Evolutionary conservation across 768 basidiomycete genomes (phyloP).

Genomic region (Gymnopilus dilepis): DNA sequence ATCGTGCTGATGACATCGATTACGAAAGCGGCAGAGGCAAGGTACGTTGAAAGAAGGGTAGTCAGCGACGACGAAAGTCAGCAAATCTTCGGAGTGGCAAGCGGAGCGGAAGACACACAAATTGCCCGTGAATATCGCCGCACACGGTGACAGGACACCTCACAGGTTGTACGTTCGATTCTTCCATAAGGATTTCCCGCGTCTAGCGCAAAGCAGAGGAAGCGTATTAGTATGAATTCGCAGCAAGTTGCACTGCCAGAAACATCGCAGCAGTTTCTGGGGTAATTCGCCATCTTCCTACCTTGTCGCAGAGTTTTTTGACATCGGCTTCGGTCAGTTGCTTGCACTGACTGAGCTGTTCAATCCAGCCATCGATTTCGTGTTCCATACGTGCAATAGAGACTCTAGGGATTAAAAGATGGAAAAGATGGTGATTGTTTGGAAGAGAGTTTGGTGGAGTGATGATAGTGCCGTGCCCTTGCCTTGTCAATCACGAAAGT

Average conservation of each 20-base stretch:
- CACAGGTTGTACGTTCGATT: slow-evolving; percentile 98
- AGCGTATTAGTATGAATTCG: slow-evolving; percentile 11
- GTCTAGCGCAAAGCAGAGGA: slow-evolving; percentile 60
- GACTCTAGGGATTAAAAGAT: slow-evolving; percentile 36
- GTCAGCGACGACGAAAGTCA: slow-evolving; percentile 9
- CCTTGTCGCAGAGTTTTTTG: slow-evolving; percentile 99
- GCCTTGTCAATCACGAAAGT: slow-evolving; percentile 32
- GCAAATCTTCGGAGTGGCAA: neutral
- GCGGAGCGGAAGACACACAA: slow-evolving; percentile 63
- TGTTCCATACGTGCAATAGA: slow-evolving; percentile 48
- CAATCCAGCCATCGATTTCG: slow-evolving; percentile 97
- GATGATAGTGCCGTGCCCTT: slow-evolving; percentile 35
- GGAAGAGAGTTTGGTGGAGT: slow-evolving; percentile 42
- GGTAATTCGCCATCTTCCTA: slow-evolving; percentile 45
- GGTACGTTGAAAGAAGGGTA: slow-evolving; percentile 11
- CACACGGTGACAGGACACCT: slow-evolving; percentile 99
- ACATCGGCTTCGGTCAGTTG: slow-evolving; percentile 95
- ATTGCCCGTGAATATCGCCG: slow-evolving; percentile 99
- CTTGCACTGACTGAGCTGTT: slow-evolving; percentile 96
- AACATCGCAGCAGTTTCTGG: slow-evolving; percentile 20
- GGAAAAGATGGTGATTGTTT: slow-evolving; percentile 35
- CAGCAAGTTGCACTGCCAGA: slow-evolving; percentile 4
- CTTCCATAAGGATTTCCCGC: slow-evolving; percentile 97
- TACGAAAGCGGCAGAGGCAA: slow-evolving; percentile 12
- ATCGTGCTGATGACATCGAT: slow-evolving; percentile 76